Conservation (phyloP, 129 eudicot species). For the Lactuca sativa region DNA sequence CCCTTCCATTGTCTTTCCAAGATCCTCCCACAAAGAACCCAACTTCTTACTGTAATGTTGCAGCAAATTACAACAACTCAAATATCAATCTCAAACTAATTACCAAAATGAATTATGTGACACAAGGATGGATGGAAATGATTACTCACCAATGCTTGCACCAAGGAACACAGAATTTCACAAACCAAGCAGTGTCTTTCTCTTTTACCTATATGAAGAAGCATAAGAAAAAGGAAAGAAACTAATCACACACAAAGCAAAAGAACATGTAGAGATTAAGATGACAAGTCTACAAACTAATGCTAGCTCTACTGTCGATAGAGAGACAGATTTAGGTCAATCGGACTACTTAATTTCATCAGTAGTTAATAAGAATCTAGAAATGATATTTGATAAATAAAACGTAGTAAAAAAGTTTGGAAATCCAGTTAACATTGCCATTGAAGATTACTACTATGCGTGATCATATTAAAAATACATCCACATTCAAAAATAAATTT, state of each 20-base stretch:
- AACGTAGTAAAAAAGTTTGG: background rate
- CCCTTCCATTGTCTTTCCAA: constrained; percentile 91
- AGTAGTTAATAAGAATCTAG: background rate
- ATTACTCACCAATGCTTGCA: constrained; percentile 90
- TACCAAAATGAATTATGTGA: constrained; percentile 3
- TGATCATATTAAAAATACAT: background rate
- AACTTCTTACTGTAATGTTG: constrained; percentile 61
- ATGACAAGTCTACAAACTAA: background rate
- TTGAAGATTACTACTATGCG: background rate
- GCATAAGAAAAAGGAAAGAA: background rate
- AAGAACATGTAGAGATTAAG: background rate
- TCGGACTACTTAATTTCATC: constrained; percentile 6
- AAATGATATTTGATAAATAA: constrained; percentile 1
- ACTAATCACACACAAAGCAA: background rate
- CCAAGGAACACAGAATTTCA: constrained; percentile 96
- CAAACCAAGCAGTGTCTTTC: constrained; percentile 99
- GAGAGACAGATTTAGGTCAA: background rate
- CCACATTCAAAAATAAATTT: background rate
- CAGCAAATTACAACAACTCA: constrained; percentile 17
- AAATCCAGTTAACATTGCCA: background rate
- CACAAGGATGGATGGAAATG: background rate
- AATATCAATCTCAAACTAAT: background rate
- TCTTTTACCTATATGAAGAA: constrained; percentile 64
- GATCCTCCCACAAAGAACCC: constrained; percentile 90
- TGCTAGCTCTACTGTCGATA: background rate